Conservation (phyloP, 805 yeast genomes). For the Zygotorulaspora chibaensis region DNA sequence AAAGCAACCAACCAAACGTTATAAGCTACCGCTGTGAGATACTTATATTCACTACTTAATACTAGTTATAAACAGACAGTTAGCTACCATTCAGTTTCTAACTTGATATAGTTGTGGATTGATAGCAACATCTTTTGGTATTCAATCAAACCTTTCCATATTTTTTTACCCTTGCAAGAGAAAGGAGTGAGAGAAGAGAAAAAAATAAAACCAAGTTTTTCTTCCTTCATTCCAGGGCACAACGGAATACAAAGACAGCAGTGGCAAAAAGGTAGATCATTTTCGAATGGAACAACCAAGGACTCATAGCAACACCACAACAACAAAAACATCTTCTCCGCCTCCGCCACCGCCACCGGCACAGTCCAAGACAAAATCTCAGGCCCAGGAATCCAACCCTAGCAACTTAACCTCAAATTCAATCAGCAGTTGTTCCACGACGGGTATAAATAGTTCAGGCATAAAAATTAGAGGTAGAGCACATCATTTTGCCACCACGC, state of each 20-base stretch:
- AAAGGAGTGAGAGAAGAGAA: conserved; percentile 3
- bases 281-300: conserved; percentile 21
- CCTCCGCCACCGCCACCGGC: conserved; percentile 11
- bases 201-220: neutral
- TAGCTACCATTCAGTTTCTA: neutral
- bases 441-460: neutral
- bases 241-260: conserved; percentile 1
- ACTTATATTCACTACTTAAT: neutral
- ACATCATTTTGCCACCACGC: neutral
- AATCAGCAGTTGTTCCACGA: neutral
- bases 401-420: neutral
- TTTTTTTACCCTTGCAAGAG: neutral
- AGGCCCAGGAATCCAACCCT: neutral
- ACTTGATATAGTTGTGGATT: neutral
- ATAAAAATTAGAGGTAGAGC: neutral
- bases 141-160: no score
- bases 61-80: neutral
- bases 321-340: conserved; percentile 13
- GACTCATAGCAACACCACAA: conserved; percentile 19
- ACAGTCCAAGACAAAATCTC: neutral
- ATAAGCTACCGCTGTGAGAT: neutral
- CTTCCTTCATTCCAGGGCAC: neutral
- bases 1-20: neutral
- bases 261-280: conserved; percentile 3
- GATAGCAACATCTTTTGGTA: no score